These are phyloP conservation scores for Globisporangium cederbergense DNA, from an alignment of 352 stramenopile genomes.

Conservation along the genomic window DNA sequence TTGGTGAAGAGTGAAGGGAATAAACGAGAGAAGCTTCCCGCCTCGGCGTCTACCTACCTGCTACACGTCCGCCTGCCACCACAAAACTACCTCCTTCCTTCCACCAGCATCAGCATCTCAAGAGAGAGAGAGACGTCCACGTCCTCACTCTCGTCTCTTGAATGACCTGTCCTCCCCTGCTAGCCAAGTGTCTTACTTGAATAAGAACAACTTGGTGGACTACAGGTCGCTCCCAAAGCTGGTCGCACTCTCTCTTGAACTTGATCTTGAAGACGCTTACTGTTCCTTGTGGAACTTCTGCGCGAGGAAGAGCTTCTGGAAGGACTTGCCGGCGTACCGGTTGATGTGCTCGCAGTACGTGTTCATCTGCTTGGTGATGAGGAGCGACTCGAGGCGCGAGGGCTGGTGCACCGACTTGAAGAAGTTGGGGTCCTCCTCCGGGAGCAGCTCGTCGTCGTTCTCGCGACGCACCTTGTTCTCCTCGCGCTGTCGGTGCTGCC, in stretches of 20 bases:
- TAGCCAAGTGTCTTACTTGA: neutral
- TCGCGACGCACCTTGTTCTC: conserved; percentile 87
- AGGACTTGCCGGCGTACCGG: conserved; percentile 86
- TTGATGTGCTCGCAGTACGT: conserved; percentile 93
- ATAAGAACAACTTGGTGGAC: neutral
- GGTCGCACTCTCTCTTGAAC: neutral
- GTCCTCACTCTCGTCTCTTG: neutral
- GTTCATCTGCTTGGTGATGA: conserved; percentile 92
- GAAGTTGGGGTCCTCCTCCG: conserved; percentile 83
- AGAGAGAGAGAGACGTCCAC: neutral
- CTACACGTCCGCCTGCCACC: neutral
- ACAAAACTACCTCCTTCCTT: conserved; percentile 1
- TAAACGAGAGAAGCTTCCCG: neutral
- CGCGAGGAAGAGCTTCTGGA: conserved; percentile 90
- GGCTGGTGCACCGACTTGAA: conserved; percentile 88
- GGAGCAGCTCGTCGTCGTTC: conserved; percentile 68
- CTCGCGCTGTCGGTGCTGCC: conserved; percentile 82
- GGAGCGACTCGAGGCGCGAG: conserved; percentile 82
- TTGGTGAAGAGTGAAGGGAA: neutral
- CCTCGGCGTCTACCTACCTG: conserved; percentile 7
- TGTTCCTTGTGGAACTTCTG: conserved; percentile 85
- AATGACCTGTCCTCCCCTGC: neutral
- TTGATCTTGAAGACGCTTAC: conserved; percentile 19
- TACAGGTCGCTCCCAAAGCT: neutral
- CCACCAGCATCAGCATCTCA: neutral